These are phyloP conservation scores for Tylopilus vinaceipallidus DNA, from an alignment of 768 basidiomycete genomes.

Conservation along the genomic window DNA sequence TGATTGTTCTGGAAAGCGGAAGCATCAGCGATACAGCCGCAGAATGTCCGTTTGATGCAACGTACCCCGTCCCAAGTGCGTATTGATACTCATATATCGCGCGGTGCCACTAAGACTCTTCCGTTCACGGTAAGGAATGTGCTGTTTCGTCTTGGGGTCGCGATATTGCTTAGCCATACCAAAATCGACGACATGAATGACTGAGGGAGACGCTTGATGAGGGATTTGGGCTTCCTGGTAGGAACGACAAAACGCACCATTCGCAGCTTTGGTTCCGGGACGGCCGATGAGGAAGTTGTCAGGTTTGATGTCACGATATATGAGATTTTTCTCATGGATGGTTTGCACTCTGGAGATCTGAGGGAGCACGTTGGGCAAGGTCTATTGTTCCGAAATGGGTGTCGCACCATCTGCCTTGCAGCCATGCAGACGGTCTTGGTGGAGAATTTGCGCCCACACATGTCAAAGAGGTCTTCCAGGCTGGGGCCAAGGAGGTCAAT, in stretches of 20 bases:
- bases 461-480: conserved; percentile 97
- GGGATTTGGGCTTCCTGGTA: neutral
- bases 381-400: neutral
- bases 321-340: conserved; percentile 99
- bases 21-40: conserved; percentile 6
- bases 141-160: conserved; percentile 98
- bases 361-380: conserved; percentile 6
- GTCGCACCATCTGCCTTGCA: conserved; percentile 88
- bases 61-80: conserved; percentile 92
- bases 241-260: conserved; percentile 44
- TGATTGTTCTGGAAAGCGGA: conserved; percentile 64
- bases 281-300: conserved; percentile 99
- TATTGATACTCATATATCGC: conserved; percentile 99
- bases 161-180: conserved; percentile 99
- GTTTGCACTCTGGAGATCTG: conserved; percentile 95
- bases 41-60: conserved; percentile 1
- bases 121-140: conserved; percentile 97
- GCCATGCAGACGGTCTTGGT: conserved; percentile 99
- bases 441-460: conserved; percentile 97
- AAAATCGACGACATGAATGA: conserved; percentile 95
- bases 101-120: conserved; percentile 97
- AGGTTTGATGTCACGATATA: conserved; percentile 99
- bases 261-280: conserved; percentile 85
- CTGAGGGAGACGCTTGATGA: conserved; percentile 36
- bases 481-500: conserved; percentile 97